These are phyloP conservation scores for Pleurotus tuoliensis DNA, from an alignment of 768 basidiomycete species.

Conservation along the genomic window DNA sequence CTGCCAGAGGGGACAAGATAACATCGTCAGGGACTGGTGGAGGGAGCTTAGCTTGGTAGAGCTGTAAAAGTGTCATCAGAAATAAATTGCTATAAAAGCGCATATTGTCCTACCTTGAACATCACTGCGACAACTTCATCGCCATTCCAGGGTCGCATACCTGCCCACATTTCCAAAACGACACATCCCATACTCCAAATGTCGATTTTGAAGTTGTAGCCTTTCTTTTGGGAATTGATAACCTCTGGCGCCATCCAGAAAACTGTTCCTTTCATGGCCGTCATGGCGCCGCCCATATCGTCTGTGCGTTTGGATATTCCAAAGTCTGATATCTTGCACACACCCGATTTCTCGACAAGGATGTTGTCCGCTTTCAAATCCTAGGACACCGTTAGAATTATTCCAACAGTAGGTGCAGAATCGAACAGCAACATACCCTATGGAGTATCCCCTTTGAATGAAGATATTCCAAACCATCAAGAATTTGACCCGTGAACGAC, in stretches of 20 bases:
- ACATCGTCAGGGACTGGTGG: slow-evolving; percentile 91
- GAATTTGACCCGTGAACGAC: slow-evolving; percentile 89
- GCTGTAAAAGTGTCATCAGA: slow-evolving; percentile 34
- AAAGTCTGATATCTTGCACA: slow-evolving; percentile 98
- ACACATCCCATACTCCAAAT: slow-evolving; percentile 99
- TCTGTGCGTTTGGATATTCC: slow-evolving; percentile 97
- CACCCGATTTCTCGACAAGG: slow-evolving; percentile 85
- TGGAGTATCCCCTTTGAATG: slow-evolving; percentile 92
- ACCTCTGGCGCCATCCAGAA: slow-evolving; percentile 99
- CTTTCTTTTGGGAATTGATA: slow-evolving; percentile 79
- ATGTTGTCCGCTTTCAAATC: slow-evolving; percentile 99
- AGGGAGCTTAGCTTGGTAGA: slow-evolving; percentile 78
- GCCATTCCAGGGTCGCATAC: slow-evolving; percentile 90
- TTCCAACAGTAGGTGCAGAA: background rate
- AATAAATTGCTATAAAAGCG: background rate
- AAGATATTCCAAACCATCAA: slow-evolving; percentile 88
- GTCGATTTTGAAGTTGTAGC: slow-evolving; percentile 96
- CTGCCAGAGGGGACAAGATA: slow-evolving; percentile 65
- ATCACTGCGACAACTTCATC: slow-evolving; percentile 90
- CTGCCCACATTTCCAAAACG: slow-evolving; percentile 99
- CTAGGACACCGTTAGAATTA: slow-evolving; percentile 31
- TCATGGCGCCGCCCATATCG: slow-evolving; percentile 81
- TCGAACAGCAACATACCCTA: slow-evolving; percentile 48
- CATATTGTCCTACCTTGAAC: slow-evolving; percentile 69
- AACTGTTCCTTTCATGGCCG: slow-evolving; percentile 95